phyloP scores from a whole-genome alignment of 1,139 yeast genomes.

The Martiniozyma asiatica region DNA sequence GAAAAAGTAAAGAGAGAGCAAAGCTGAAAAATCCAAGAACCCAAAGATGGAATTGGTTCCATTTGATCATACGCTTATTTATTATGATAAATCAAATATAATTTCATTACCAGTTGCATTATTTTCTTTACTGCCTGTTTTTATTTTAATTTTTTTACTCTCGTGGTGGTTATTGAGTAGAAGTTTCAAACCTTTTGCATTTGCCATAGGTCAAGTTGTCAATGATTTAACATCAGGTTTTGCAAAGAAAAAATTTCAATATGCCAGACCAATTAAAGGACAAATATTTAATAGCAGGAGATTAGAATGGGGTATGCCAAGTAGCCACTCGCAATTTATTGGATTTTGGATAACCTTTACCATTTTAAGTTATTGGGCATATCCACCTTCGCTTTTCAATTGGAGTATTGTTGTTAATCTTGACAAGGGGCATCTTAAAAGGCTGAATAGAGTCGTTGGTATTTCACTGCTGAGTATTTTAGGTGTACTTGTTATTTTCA shows the following conservation, averaged over 20 bases:
- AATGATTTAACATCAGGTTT: conserved; percentile 66
- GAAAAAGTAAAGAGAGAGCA: no score
- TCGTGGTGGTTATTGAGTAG: conserved; percentile 76
- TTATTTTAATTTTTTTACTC: conserved; percentile 65
- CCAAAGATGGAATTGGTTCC: no score
- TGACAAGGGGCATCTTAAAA: no score
- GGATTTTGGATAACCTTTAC: conserved; percentile 69
- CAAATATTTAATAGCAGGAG: conserved; percentile 20
- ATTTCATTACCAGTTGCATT: conserved; percentile 56
- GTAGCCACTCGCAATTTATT: conserved; percentile 94
- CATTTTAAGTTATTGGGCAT: conserved; percentile 34
- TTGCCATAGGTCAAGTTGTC: conserved; percentile 76
- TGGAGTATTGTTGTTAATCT: conserved; percentile 5
- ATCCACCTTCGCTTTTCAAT: conserved; percentile 4
- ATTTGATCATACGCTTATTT: conserved; percentile 63
- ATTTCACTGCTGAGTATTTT: no score
- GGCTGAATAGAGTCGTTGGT: no score
- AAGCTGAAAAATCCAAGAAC: no score
- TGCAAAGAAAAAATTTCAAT: conserved; percentile 50
- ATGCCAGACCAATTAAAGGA: conserved; percentile 67
- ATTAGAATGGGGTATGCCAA: conserved; percentile 76
- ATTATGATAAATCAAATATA: conserved; percentile 59
- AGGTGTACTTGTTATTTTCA: conserved; percentile 57
- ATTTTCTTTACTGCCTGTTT: conserved; percentile 74
- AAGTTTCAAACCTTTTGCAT: conserved; percentile 73